Evolutionary conservation across 2,329 filamentous ascomycete species (phyloP), one percentile per base, ranked within the genome.

Genomic region (Cryphonectria naterciae): DNA sequence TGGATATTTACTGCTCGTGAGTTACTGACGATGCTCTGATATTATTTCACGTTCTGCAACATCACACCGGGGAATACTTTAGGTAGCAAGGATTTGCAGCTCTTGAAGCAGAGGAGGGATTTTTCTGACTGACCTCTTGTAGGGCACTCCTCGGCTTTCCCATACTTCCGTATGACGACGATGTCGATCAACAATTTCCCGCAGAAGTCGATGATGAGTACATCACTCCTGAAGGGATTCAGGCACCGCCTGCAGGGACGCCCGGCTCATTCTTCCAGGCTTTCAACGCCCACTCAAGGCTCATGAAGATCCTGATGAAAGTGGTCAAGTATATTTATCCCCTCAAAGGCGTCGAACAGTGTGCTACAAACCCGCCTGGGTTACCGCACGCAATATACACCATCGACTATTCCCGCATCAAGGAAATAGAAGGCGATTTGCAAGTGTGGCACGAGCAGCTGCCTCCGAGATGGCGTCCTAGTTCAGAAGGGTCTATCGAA

Each of bases 401-500:
- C 74, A 88, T 92, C 72, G 90, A 87, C 76, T 90, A 90, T 75
- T 81, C 86, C 1, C 85, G 86, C 65, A 89, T 93, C 72, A 87
- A 89, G 74, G 87, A 88, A 74, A 89, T 92, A 65, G 91, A 93
- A 77, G 79, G 82, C 7, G 88, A 91, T 68, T 81, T 93, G 65
- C 86, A 89, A 63, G 80, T 84, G 56, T 93, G 90, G 90, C 86
- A 88, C 64, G 87, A 90, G 72, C 82, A 85, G 68, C 80, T 99
- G 37, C 95, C 95, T 0, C 85, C 90, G 75, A 88, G 90, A 68
- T 89, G 97, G 81, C 91, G 92, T 72, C 94, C 94, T 1, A 94
- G 93, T 73, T 88, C 91, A 0, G 93, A 96, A 66, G 92, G 91
- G 0, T 86, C 91, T 1, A 87, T 91, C 46, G 90, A 95, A 76